A percentile compares a stretch with the other conserved stretches of the same genome.
phyloP scores from a whole-genome alignment of 73 alveolate species.

The Uronychia binucleata region DNA sequence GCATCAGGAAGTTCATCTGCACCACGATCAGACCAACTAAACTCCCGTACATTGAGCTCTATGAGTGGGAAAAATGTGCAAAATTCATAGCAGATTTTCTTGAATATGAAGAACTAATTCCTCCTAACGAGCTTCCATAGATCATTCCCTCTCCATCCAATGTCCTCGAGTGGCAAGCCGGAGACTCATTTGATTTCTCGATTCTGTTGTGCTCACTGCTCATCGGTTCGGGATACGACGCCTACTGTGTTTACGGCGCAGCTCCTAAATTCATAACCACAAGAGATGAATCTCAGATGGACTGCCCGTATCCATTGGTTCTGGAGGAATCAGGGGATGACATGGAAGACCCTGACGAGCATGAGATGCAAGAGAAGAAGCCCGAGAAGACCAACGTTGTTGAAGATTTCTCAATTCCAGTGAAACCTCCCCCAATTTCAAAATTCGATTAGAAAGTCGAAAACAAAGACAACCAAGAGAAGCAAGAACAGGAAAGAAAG shows the following conservation, averaged over 20 bases:
- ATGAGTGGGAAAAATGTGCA: constrained; percentile 93
- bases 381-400: constrained; percentile 62
- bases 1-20: constrained; percentile 88
- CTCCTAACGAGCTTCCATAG: constrained; percentile 92
- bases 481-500: constrained; percentile 65
- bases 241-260: constrained; percentile 96
- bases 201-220: constrained; percentile 91
- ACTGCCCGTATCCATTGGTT: constrained; percentile 71
- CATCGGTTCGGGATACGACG: constrained; percentile 97
- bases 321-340: constrained; percentile 47
- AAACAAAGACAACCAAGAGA: constrained; percentile 55
- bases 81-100: constrained; percentile 91
- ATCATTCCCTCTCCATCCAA: constrained; percentile 97
- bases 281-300: constrained; percentile 80
- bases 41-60: constrained; percentile 92
- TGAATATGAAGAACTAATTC: constrained; percentile 91
- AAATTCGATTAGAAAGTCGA: constrained; percentile 68
- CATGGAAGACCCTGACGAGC: constrained; percentile 54
- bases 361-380: constrained; percentile 53
- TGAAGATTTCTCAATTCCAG: constrained; percentile 71
- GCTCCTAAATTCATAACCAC: constrained; percentile 96
- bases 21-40: constrained; percentile 90
- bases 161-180: constrained; percentile 91
- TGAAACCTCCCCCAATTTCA: constrained; percentile 76
- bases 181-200: constrained; percentile 95